A percentile compares a stretch with the other conserved stretches of the same genome.
Evolutionary conservation across 805 yeast species (phyloP).

Genomic region (Scheffersomyces lignosus): DNA sequence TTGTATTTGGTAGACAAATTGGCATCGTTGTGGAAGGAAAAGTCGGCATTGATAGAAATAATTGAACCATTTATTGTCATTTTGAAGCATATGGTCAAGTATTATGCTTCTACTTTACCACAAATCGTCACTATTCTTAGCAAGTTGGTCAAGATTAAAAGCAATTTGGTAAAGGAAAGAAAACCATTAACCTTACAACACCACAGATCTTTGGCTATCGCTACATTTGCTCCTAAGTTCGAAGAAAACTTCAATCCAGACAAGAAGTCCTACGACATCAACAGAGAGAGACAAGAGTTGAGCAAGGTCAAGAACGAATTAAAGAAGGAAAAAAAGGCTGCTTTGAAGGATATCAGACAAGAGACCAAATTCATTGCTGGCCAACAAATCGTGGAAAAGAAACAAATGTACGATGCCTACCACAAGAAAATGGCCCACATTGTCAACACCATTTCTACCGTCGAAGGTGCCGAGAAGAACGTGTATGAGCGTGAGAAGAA

Average conservation of each 20-base stretch:
- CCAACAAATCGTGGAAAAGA: slow-evolving; percentile 78
- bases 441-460: slow-evolving; percentile 83
- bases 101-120: slow-evolving; percentile 31
- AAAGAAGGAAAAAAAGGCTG: slow-evolving; percentile 88
- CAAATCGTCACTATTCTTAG: slow-evolving; percentile 43
- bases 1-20: slow-evolving; percentile 31
- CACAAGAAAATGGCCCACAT: slow-evolving; percentile 88
- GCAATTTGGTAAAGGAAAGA: slow-evolving; percentile 24
- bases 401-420: slow-evolving; percentile 70
- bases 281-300: slow-evolving; percentile 77
- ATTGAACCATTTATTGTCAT: slow-evolving; percentile 46
- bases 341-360: slow-evolving; percentile 85
- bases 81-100: slow-evolving; percentile 38
- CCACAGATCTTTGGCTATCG: slow-evolving; percentile 82
- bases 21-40: slow-evolving; percentile 57
- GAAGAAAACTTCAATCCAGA: slow-evolving; percentile 97
- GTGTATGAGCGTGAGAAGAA: slow-evolving; percentile 85
- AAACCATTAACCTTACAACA: slow-evolving; percentile 77
- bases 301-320: slow-evolving; percentile 79
- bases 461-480: slow-evolving; percentile 94
- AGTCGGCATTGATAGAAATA: slow-evolving; percentile 61
- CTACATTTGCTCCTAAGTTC: slow-evolving; percentile 84
- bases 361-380: slow-evolving; percentile 86
- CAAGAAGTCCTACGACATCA: slow-evolving; percentile 85
- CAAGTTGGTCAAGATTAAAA: slow-evolving; percentile 50